These are phyloP conservation scores for Hondaea fermentalgiana DNA, from an alignment of 108 stramenopile species.

Conservation along the genomic window DNA sequence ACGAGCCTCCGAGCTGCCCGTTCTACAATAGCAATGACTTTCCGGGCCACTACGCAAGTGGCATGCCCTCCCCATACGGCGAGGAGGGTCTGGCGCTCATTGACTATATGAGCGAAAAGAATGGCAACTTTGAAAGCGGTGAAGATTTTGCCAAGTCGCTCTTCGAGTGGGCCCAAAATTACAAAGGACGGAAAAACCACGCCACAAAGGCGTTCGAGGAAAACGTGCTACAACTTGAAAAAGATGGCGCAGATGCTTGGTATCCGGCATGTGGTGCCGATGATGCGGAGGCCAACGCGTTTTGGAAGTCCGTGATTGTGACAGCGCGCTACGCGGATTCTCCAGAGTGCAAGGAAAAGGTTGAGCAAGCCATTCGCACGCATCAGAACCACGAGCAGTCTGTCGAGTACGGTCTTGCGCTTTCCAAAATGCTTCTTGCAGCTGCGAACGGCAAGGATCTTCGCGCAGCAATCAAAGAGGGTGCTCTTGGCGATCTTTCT, in stretches of 20 bases:
- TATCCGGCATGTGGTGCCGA: neutral
- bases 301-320: neutral
- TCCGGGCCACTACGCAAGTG: neutral
- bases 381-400: neutral
- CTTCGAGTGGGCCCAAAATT: neutral
- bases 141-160: neutral
- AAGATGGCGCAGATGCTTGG: neutral
- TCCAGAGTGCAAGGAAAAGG: neutral
- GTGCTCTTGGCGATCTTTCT: neutral
- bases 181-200: neutral
- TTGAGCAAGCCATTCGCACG: neutral
- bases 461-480: neutral
- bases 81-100: neutral
- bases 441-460: neutral
- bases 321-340: neutral
- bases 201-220: neutral
- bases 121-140: neutral
- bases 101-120: neutral
- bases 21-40: neutral
- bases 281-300: slow-evolving; percentile 5
- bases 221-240: neutral
- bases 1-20: slow-evolving; percentile 7
- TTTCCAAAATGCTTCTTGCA: neutral
- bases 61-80: neutral
- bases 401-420: neutral